These are phyloP conservation scores for Fragaria iinumae DNA, from an alignment of 306 rosid genomes.

Conservation along the genomic window DNA sequence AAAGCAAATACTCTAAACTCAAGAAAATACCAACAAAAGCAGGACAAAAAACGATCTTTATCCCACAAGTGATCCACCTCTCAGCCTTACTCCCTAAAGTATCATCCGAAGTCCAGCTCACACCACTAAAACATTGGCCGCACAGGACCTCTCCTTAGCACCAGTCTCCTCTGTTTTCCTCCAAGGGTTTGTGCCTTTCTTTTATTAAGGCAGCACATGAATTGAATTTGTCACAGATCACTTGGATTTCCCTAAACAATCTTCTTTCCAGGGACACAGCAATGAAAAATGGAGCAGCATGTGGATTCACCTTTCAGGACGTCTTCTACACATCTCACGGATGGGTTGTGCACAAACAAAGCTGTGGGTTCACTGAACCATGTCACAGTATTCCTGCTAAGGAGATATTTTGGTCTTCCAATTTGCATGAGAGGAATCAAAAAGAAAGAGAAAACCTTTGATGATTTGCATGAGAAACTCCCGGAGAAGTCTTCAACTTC, in stretches of 20 bases:
- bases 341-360: too few relatives aligned
- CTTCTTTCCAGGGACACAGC: too few relatives aligned
- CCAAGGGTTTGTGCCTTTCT: not conserved
- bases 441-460: too few relatives aligned
- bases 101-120: not conserved
- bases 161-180: not conserved
- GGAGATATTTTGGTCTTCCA: too few relatives aligned
- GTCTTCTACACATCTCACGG: too few relatives aligned
- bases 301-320: too few relatives aligned
- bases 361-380: too few relatives aligned
- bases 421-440: too few relatives aligned
- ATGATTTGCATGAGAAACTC: too few relatives aligned
- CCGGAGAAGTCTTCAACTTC: too few relatives aligned
- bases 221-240: not conserved
- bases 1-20: not conserved
- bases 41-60: not conserved
- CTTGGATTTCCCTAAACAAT: not conserved
- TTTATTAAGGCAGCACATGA: not conserved
- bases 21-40: not conserved
- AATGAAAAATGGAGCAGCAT: too few relatives aligned
- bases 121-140: not conserved
- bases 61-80: not conserved
- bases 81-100: not conserved
- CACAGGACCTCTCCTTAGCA: not conserved
- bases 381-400: too few relatives aligned